phyloP scores from a whole-genome alignment of 2,329 filamentous ascomycete species.

The Epichloe scottii region DNA sequence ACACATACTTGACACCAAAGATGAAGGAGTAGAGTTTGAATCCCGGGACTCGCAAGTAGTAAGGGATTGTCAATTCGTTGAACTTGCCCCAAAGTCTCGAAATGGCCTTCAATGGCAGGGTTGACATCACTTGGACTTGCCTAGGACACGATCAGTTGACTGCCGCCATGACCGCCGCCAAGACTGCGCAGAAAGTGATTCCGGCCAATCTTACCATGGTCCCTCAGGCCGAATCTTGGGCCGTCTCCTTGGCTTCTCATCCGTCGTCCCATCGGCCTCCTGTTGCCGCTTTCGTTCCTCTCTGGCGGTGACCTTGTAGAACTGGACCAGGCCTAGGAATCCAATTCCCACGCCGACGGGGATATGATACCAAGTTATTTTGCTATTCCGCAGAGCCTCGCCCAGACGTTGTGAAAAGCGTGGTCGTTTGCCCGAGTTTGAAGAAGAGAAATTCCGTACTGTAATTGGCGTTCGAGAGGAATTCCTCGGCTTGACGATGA shows the following conservation, averaged over 20 bases:
- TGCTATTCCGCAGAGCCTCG: constrained; percentile 36
- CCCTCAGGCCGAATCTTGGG: constrained; percentile 65
- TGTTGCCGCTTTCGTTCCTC: constrained; percentile 37
- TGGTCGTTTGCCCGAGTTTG: constrained; percentile 29
- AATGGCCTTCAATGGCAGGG: constrained; percentile 77
- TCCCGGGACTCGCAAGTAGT: constrained; percentile 75
- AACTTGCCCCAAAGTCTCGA: constrained; percentile 83
- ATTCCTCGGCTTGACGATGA: constrained; percentile 11
- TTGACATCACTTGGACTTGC: constrained; percentile 91
- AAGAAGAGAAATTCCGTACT: constrained; percentile 19
- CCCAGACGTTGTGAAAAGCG: constrained; percentile 40
- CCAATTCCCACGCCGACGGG: constrained; percentile 76
- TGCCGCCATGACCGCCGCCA: not conserved
- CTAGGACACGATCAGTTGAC: constrained; percentile 17
- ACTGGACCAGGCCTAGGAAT: constrained; percentile 71
- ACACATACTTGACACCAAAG: constrained; percentile 66
- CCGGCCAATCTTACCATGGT: constrained; percentile 50
- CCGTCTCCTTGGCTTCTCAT: constrained; percentile 35
- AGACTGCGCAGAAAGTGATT: not conserved
- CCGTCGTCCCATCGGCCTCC: constrained; percentile 31
- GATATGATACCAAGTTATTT: constrained; percentile 80
- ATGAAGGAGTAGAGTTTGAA: constrained; percentile 86
- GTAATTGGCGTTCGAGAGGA: constrained; percentile 13
- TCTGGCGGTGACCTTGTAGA: constrained; percentile 59
- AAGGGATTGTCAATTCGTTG: constrained; percentile 80